phyloP scores from a whole-genome alignment of 2,329 filamentous ascomycete species.

The Didymella segeticola region DNA sequence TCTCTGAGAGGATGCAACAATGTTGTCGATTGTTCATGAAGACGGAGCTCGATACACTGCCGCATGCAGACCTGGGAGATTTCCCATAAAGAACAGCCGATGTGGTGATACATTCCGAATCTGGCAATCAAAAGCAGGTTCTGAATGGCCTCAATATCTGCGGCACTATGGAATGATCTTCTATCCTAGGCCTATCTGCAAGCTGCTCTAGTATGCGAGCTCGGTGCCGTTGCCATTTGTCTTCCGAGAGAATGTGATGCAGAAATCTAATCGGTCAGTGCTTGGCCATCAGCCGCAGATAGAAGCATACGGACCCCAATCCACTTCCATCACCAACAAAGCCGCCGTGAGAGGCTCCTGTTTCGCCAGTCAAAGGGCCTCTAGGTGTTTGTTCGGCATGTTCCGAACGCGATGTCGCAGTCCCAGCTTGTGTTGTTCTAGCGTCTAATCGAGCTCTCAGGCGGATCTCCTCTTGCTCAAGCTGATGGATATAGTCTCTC shows the following conservation, averaged over 20 bases:
- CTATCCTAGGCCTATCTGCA: constrained; percentile 17
- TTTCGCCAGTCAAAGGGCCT: constrained; percentile 12
- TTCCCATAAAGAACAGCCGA: constrained; percentile 53
- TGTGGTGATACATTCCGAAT: constrained; percentile 55
- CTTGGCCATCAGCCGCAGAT: background rate
- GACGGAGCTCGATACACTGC: constrained; percentile 50
- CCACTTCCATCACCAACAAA: constrained; percentile 28
- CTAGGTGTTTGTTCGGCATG: constrained; percentile 6
- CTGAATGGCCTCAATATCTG: constrained; percentile 47
- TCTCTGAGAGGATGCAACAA: constrained; percentile 36
- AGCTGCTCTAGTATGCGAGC: constrained; percentile 20
- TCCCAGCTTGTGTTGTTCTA: background rate
- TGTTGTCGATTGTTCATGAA: constrained; percentile 33
- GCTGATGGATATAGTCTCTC: constrained; percentile 19
- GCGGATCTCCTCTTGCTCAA: constrained; percentile 17
- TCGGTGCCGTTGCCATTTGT: constrained; percentile 23
- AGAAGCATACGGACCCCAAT: constrained; percentile 1
- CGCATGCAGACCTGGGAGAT: constrained; percentile 51
- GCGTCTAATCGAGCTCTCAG: background rate
- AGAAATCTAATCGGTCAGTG: constrained; percentile 9
- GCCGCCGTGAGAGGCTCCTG: constrained; percentile 10
- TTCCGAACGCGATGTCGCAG: background rate
- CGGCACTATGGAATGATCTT: constrained; percentile 2
- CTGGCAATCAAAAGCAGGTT: constrained; percentile 51
- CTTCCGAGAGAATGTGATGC: constrained; percentile 21